A percentile compares a stretch with the other conserved stretches of the same genome.
Evolutionary conservation across 1,139 yeast genomes (phyloP).

Genomic region (Lodderomyces beijingensis): DNA sequence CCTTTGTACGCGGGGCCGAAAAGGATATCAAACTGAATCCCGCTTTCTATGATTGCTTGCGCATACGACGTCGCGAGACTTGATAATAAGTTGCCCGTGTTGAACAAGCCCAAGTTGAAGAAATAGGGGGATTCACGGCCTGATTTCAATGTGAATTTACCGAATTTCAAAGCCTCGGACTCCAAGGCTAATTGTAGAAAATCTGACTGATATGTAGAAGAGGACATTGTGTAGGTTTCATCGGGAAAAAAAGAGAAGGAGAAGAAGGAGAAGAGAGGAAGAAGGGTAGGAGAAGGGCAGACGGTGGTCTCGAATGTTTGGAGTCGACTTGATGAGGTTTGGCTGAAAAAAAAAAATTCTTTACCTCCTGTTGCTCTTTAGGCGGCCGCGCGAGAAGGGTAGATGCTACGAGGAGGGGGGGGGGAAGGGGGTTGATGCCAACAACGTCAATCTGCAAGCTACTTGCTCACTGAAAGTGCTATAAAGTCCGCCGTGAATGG

Average conservation of each 20-base stretch:
- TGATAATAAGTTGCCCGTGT: constrained; percentile 72
- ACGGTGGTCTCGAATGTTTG: no score
- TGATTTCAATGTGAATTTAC: constrained; percentile 82
- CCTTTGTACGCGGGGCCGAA: constrained; percentile 99
- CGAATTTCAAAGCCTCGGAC: constrained; percentile 79
- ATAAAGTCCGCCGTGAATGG: no score
- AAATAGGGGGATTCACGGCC: constrained; percentile 96
- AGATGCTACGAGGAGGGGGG: no score
- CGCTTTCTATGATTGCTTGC: constrained; percentile 73
- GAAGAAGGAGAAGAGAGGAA: constrained; percentile 3
- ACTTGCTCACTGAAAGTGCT: no score
- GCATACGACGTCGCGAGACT: constrained; percentile 87
- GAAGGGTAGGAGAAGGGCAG: neutral
- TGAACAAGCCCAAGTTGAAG: constrained; percentile 88
- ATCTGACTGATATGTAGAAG: constrained; percentile 49
- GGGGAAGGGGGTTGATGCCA: no score
- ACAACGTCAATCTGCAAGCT: no score
- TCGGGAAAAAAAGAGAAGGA: constrained; percentile 6
- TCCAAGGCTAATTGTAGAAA: constrained; percentile 80
- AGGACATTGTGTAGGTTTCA: constrained; percentile 10
- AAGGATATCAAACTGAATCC: constrained; percentile 79
- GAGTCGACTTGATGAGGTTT: no score
- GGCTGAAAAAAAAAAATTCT: no score
- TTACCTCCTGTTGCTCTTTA: no score
- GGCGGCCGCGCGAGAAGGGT: no score